Evolutionary conservation across 306 rosid species (phyloP).

Genomic region (Trifolium fragiferum): DNA sequence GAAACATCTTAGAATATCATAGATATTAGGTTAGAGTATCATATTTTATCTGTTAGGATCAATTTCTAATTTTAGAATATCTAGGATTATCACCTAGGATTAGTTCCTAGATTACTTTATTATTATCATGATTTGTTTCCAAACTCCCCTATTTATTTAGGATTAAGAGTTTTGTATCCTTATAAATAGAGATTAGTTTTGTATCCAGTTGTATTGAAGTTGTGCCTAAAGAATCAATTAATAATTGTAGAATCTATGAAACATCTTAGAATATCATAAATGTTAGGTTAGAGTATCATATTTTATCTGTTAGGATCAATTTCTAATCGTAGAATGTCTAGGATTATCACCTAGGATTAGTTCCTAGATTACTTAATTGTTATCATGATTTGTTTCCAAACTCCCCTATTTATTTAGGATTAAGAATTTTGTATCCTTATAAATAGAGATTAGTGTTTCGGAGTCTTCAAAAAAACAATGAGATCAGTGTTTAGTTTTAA

Average conservation of each 20-base stretch:
- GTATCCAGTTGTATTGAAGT: conserved; percentile 7
- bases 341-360: background rate
- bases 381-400: background rate
- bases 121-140: background rate
- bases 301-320: background rate
- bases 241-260: background rate
- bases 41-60: conserved; percentile 1
- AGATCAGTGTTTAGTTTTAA: background rate
- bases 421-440: background rate
- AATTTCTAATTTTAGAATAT: background rate
- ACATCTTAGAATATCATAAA: background rate
- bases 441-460: background rate
- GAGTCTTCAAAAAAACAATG: no score
- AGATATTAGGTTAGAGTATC: background rate
- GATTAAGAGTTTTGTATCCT: background rate
- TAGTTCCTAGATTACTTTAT: background rate
- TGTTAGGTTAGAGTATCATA: background rate
- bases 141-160: background rate
- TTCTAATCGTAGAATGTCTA: background rate
- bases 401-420: background rate
- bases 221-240: background rate
- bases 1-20: background rate
- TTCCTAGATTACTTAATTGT: background rate
- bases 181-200: background rate
- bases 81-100: background rate